Evolutionary conservation across 1,284 basidiomycete species (phyloP).

Genomic region (Microbotryum silenes-acaulis): DNA sequence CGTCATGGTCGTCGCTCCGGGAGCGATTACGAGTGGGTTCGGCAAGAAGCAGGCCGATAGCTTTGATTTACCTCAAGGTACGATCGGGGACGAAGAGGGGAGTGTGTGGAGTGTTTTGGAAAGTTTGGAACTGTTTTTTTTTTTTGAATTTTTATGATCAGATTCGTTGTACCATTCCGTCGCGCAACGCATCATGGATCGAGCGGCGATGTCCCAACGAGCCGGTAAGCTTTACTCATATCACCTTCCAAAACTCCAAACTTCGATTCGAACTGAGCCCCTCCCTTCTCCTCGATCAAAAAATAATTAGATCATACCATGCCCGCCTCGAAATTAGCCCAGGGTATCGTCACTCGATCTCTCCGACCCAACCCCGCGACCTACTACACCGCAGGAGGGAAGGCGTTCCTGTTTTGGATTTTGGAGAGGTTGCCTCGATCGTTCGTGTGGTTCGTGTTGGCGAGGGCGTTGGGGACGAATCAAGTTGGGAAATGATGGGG

Average conservation of each 20-base stretch:
- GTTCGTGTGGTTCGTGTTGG: conserved; percentile 15
- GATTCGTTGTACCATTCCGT: conserved; percentile 27
- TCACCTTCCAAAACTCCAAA: too few species aligned
- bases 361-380: conserved; percentile 6
- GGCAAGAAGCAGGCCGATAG: conserved; percentile 22
- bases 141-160: neutral
- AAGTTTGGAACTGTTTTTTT: too few species aligned
- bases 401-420: conserved; percentile 20
- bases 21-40: conserved; percentile 26
- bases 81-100: too few species aligned
- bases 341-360: conserved; percentile 18
- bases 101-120: neutral
- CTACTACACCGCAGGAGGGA: conserved; percentile 25
- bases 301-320: conserved; percentile 8
- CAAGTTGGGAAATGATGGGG: conserved; percentile 5
- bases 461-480: conserved; percentile 6
- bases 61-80: conserved; percentile 17
- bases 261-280: too few species aligned
- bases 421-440: conserved; percentile 21
- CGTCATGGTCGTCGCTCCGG: conserved; percentile 28
- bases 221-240: neutral
- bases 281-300: neutral
- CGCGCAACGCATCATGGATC: conserved; percentile 9
- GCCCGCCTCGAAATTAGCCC: conserved; percentile 11
- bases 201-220: conserved; percentile 21